Percentiles rank a stretch among this genome's conserved stretches.
phyloP scores from a whole-genome alignment of 2,329 filamentous ascomycete genomes.

The Ophiostoma angusticollis region DNA sequence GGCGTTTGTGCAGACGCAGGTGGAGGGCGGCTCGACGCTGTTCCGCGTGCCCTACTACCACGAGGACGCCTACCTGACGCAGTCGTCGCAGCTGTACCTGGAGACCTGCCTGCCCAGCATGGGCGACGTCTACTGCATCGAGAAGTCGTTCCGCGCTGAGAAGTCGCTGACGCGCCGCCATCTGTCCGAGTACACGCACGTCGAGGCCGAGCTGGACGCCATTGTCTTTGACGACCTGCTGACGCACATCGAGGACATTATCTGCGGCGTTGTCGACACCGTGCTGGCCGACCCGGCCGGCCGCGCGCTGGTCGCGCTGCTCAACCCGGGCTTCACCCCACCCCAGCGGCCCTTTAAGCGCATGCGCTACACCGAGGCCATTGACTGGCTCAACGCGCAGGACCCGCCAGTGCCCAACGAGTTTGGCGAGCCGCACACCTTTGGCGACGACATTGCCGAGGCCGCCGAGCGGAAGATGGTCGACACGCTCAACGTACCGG shows the following conservation, averaged over 20 bases:
- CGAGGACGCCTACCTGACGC: conserved; percentile 82
- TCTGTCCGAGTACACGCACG: conserved; percentile 85
- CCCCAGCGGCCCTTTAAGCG: conserved; percentile 80
- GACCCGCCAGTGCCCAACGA: conserved; percentile 74
- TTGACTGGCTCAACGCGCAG: conserved; percentile 83
- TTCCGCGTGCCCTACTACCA: conserved; percentile 57
- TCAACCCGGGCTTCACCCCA: conserved; percentile 81
- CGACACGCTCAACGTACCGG: conserved; percentile 86
- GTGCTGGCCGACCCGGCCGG: conserved; percentile 61
- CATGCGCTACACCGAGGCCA: conserved; percentile 91
- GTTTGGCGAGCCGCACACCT: conserved; percentile 76
- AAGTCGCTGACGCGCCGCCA: conserved; percentile 91
- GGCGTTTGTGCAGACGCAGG: conserved; percentile 86
- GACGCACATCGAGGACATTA: conserved; percentile 69
- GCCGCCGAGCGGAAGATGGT: conserved; percentile 96
- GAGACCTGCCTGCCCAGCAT: conserved; percentile 85
- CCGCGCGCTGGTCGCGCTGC: conserved; percentile 61
- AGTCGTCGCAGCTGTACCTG: conserved; percentile 94
- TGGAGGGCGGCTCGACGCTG: conserved; percentile 83
- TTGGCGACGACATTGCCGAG: conserved; percentile 92
- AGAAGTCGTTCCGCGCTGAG: conserved; percentile 97
- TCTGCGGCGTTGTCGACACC: conserved; percentile 74
- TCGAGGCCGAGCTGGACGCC: conserved; percentile 93
- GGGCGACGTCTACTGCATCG: conserved; percentile 94
- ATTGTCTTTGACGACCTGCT: conserved; percentile 87